A percentile compares a stretch with the other conserved stretches of the same genome.
These are phyloP conservation scores for Alternaria gaisen DNA, from an alignment of 2,329 filamentous ascomycete genomes.

Conservation along the genomic window DNA sequence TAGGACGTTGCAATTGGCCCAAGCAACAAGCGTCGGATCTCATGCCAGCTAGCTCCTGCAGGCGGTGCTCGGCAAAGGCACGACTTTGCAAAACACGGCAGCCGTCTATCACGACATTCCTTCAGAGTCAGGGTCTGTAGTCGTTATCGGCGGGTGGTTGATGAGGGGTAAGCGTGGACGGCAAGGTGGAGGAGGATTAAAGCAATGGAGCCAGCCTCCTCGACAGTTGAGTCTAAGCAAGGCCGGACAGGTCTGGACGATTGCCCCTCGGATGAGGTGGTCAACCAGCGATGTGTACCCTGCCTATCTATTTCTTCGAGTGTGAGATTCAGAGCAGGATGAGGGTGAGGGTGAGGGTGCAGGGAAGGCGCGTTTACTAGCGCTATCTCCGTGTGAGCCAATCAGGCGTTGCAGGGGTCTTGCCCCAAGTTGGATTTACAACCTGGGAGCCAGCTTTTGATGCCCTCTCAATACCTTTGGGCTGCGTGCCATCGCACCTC, in stretches of 20 bases:
- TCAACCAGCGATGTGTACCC: not conserved
- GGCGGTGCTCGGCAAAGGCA: constrained; percentile 32
- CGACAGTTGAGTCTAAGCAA: not conserved
- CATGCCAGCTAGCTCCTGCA: constrained; percentile 35
- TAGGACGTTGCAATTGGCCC: constrained; percentile 38
- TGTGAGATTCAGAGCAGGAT: constrained; percentile 24
- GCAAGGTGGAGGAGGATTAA: not conserved
- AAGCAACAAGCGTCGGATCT: constrained; percentile 33
- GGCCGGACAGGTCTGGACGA: not conserved
- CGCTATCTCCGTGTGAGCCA: constrained; percentile 19
- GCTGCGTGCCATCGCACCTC: constrained; percentile 21
- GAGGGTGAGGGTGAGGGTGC: not conserved
- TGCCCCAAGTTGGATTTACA: constrained; percentile 10
- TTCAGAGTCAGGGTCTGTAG: not conserved
- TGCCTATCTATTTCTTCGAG: not conserved
- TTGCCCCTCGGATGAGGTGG: not conserved
- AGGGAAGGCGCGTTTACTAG: constrained; percentile 20
- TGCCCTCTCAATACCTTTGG: constrained; percentile 24
- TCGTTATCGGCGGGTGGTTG: not conserved
- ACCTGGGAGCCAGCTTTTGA: constrained; percentile 7
- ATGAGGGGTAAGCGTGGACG: not conserved
- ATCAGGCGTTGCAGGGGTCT: constrained; percentile 25
- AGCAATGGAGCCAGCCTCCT: not conserved
- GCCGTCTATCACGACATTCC: constrained; percentile 14
- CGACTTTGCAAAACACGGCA: constrained; percentile 21